Conservation (phyloP, 768 basidiomycete genomes). For the Russula compacta region DNA sequence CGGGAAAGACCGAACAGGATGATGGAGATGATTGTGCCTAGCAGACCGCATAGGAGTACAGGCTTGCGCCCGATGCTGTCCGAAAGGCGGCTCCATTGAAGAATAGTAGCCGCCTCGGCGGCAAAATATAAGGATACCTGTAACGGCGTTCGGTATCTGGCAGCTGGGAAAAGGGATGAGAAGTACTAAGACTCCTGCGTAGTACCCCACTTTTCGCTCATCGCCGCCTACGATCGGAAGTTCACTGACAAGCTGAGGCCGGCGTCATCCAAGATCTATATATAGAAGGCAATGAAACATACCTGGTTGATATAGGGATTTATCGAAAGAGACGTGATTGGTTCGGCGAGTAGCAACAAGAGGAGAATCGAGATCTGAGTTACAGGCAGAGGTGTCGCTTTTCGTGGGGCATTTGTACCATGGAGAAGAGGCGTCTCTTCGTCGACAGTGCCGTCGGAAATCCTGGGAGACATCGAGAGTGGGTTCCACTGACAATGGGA, state of each 20-base stretch:
- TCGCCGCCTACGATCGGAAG: slow-evolving; percentile 37
- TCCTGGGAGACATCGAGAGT: slow-evolving; percentile 26
- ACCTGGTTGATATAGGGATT: slow-evolving; percentile 47
- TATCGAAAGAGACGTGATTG: slow-evolving; percentile 24
- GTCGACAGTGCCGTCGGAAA: not conserved
- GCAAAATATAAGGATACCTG: slow-evolving; percentile 42
- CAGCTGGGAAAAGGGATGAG: not conserved
- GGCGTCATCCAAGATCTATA: no score
- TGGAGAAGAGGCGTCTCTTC: slow-evolving; percentile 11
- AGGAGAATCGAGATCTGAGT: slow-evolving; percentile 4
- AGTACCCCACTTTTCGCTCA: slow-evolving; percentile 39
- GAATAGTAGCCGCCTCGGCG: slow-evolving; percentile 36
- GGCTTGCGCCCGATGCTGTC: slow-evolving; percentile 44
- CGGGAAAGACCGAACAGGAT: slow-evolving; percentile 31
- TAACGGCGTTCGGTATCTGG: not conserved
- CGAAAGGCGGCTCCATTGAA: slow-evolving; percentile 40
- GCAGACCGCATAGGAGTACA: slow-evolving; percentile 31
- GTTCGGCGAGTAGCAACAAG: slow-evolving; percentile 6
- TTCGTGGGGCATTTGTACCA: not conserved
- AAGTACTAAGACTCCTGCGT: slow-evolving; percentile 41
- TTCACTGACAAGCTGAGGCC: slow-evolving; percentile 34
- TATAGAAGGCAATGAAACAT: not conserved
- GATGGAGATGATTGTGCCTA: slow-evolving; percentile 28
- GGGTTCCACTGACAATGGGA: not conserved
- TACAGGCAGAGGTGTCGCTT: slow-evolving; percentile 4